Percentiles rank a stretch among this genome's conserved stretches.
phyloP scores from a whole-genome alignment of 225 moss, liverwort and hornwort species.

The Ulota crispa region DNA sequence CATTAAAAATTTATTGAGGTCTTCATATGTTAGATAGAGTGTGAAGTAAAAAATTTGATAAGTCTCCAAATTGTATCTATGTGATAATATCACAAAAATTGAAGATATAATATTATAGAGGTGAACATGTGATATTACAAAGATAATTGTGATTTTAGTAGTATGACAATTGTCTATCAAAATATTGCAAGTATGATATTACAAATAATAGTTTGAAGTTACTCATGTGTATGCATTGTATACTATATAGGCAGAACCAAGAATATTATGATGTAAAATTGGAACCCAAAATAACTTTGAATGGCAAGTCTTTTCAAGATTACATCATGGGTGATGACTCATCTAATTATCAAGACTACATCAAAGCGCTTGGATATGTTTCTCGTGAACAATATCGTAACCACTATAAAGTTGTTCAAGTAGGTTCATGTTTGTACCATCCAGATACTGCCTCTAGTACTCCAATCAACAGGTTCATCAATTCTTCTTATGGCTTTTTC shows the following conservation, averaged over 20 bases:
- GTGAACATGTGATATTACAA: too few species aligned
- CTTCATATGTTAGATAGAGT: too few species aligned
- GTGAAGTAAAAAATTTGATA: too few species aligned
- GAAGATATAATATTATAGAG: too few species aligned
- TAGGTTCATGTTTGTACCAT: conserved; percentile 31
- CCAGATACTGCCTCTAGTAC: conserved; percentile 11
- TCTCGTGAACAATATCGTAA: conserved; percentile 35
- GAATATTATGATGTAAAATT: conserved; percentile 34
- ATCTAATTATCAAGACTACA: conserved; percentile 31
- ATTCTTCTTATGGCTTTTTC: conserved; percentile 38
- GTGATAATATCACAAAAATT: too few species aligned
- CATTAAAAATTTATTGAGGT: too few species aligned
- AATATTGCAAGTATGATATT: too few species aligned
- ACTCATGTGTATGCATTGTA: background rate
- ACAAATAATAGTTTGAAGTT: background rate
- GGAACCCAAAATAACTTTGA: conserved; percentile 17
- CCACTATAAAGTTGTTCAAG: conserved; percentile 22
- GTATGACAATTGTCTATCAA: too few species aligned
- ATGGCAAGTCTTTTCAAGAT: conserved; percentile 33
- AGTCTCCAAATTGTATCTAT: too few species aligned
- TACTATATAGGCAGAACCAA: conserved; percentile 24
- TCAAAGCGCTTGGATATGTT: conserved; percentile 35
- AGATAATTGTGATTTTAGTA: too few species aligned
- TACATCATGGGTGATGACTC: conserved; percentile 23
- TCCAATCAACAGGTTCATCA: conserved; percentile 32